phyloP scores from a whole-genome alignment of 257 asterid genomes.

The Solanum lignicaule region DNA sequence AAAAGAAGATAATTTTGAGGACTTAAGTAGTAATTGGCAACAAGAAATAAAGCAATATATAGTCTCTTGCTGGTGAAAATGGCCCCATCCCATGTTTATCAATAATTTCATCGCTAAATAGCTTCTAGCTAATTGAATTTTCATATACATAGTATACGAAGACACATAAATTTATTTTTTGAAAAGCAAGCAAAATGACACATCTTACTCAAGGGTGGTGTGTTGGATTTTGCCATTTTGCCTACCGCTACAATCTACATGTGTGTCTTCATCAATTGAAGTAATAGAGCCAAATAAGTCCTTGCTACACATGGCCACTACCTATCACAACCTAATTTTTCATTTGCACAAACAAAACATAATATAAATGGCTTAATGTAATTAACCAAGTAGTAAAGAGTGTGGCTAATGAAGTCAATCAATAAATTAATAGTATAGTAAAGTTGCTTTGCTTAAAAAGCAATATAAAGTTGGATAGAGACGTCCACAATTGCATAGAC shows the following conservation, averaged over 20 bases:
- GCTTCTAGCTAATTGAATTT: background rate
- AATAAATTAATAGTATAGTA: background rate
- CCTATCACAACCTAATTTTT: background rate
- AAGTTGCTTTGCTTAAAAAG: background rate
- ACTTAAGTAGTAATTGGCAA: background rate
- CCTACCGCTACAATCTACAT: background rate
- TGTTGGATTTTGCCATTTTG: background rate
- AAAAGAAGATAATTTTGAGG: background rate
- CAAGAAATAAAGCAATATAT: background rate
- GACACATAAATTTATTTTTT: background rate
- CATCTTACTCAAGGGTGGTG: background rate
- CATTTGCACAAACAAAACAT: background rate
- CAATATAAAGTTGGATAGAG: background rate
- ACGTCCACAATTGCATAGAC: background rate
- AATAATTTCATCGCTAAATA: background rate
- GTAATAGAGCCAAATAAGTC: background rate
- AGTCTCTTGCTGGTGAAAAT: background rate
- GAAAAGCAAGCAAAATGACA: background rate
- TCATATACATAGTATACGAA: too few relatives aligned
- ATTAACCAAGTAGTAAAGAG: background rate
- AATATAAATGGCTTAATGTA: background rate
- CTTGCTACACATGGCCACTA: background rate
- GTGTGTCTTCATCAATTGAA: background rate
- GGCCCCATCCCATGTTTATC: slow-evolving; percentile 2
- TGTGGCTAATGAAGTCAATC: background rate